phyloP scores from a whole-genome alignment of 2,329 filamentous ascomycete genomes.

The Thyridium curvatum region DNA sequence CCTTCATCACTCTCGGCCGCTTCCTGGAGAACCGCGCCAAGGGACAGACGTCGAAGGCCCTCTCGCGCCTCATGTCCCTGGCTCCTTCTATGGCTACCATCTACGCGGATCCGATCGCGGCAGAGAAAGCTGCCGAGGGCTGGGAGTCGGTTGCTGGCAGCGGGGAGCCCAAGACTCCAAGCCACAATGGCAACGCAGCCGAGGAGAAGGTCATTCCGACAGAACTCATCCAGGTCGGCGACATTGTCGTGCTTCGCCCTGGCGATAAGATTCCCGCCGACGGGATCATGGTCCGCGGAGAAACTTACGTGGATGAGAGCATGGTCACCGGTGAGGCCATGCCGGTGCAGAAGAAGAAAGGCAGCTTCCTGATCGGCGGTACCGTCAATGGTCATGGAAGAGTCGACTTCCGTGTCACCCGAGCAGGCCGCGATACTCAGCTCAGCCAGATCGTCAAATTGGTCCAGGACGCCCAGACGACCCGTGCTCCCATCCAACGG shows the following conservation, averaged over 20 bases:
- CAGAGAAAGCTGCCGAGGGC: conserved; percentile 78
- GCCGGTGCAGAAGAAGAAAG: conserved; percentile 84
- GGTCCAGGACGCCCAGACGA: conserved; percentile 96
- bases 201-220: conserved; percentile 86
- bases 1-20: conserved; percentile 85
- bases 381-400: conserved; percentile 93
- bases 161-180: conserved; percentile 38
- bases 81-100: conserved; percentile 96
- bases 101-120: conserved; percentile 89
- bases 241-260: conserved; percentile 86
- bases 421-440: conserved; percentile 90
- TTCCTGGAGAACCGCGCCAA: conserved; percentile 94
- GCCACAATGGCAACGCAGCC: conserved; percentile 52
- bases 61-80: conserved; percentile 91
- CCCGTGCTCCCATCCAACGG: conserved; percentile 86
- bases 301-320: conserved; percentile 93
- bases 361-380: conserved; percentile 76
- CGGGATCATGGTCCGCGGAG: conserved; percentile 76
- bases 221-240: conserved; percentile 87
- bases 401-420: conserved; percentile 85
- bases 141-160: conserved; percentile 49
- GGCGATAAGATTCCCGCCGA: conserved; percentile 97
- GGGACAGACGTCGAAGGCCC: conserved; percentile 89
- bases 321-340: conserved; percentile 98
- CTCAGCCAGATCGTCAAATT: conserved; percentile 96